A percentile compares a stretch with the other conserved stretches of the same genome.
Evolutionary conservation across 345 rosid species (phyloP).

Genomic region (Carallia pectinifolia): DNA sequence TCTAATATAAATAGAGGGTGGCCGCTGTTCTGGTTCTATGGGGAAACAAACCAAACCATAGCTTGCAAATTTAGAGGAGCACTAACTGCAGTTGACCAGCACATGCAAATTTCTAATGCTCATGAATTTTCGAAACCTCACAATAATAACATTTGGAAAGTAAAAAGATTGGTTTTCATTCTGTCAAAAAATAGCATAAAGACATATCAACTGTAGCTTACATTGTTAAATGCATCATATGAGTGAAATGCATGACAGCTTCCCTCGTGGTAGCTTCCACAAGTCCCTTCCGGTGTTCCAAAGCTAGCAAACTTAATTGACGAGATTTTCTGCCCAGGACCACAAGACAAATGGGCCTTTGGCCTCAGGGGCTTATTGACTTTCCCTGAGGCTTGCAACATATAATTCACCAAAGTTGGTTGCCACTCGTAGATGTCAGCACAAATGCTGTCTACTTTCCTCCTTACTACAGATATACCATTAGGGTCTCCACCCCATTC

Average conservation of each 20-base stretch:
- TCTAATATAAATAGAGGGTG: no score
- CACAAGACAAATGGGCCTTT: constrained; percentile 80
- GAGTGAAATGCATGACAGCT: constrained; percentile 93
- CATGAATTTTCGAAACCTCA: background rate
- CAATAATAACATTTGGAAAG: background rate
- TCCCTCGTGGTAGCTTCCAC: constrained; percentile 84
- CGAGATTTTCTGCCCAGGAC: constrained; percentile 76
- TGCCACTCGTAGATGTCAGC: constrained; percentile 96
- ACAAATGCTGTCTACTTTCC: constrained; percentile 82
- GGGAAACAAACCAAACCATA: no score
- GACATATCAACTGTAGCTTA: constrained; percentile 26
- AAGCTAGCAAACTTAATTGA: constrained; percentile 91
- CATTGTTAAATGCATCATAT: constrained; percentile 89
- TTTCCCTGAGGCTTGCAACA: constrained; percentile 80
- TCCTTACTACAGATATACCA: constrained; percentile 73
- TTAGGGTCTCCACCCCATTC: constrained; percentile 99
- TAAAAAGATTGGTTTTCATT: background rate
- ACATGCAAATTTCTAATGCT: background rate
- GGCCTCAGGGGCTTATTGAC: constrained; percentile 81
- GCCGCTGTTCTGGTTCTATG: no score
- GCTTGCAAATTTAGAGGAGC: background rate
- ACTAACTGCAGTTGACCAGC: background rate
- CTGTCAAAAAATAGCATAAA: background rate
- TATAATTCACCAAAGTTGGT: constrained; percentile 77
- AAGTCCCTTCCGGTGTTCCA: constrained; percentile 84